phyloP scores from a whole-genome alignment of 495 filamentous ascomycete genomes.

The Podospora bellae-mahoneyi region DNA sequence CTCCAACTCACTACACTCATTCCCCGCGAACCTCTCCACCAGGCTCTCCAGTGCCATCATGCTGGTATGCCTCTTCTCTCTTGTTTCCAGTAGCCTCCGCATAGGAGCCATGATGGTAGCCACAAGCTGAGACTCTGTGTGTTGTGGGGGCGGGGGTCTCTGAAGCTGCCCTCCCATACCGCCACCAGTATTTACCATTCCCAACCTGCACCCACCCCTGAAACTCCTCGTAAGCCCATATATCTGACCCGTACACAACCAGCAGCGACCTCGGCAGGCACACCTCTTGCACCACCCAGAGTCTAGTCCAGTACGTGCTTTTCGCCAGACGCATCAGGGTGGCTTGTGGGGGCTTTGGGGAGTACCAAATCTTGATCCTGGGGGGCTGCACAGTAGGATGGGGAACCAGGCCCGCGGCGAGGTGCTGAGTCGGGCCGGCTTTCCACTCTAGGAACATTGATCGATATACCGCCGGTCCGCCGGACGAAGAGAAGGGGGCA shows the following conservation, averaged over 20 bases:
- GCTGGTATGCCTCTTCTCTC: conserved; percentile 15
- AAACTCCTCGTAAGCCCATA: conserved; percentile 16
- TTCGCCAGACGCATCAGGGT: conserved; percentile 1
- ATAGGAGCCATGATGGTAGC: conserved; percentile 10
- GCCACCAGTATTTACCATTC: background rate
- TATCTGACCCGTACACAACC: conserved; percentile 9
- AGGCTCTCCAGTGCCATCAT: conserved; percentile 20
- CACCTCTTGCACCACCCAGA: conserved; percentile 27
- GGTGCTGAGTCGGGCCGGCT: background rate
- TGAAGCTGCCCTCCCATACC: background rate
- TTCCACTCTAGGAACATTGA: background rate
- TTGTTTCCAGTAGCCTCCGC: conserved; percentile 15
- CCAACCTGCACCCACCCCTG: conserved; percentile 7
- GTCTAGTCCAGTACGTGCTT: conserved; percentile 21
- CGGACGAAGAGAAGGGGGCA: background rate
- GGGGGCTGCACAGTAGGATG: background rate
- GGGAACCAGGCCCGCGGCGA: conserved; percentile 3
- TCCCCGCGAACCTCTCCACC: conserved; percentile 20
- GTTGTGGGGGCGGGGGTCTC: background rate
- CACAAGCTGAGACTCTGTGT: background rate
- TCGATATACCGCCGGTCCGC: background rate
- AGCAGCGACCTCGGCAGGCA: conserved; percentile 16
- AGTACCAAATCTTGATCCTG: background rate
- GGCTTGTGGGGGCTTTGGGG: background rate
- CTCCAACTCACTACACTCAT: conserved; percentile 19